These are phyloP conservation scores for Candolleomyces aberdarensis DNA, from an alignment of 768 basidiomycete species.

Conservation along the genomic window DNA sequence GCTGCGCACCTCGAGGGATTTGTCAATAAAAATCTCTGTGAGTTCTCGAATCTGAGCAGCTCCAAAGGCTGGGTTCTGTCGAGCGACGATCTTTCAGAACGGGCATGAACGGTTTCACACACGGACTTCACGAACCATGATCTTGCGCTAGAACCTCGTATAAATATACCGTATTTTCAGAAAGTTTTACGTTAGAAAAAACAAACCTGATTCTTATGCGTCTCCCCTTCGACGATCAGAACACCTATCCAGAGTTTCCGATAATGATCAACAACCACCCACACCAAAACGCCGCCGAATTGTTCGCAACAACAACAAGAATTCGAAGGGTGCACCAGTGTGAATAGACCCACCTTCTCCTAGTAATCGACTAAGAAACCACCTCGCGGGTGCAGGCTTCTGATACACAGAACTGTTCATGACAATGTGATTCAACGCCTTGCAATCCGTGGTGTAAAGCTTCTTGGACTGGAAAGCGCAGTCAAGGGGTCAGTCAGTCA, in stretches of 20 bases:
- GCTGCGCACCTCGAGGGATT: background rate
- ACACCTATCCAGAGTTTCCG: constrained; percentile 34
- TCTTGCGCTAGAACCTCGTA: constrained; percentile 29
- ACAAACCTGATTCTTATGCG: constrained; percentile 40
- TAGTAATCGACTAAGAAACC: constrained; percentile 36
- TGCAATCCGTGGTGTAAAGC: constrained; percentile 55
- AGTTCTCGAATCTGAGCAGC: constrained; percentile 52
- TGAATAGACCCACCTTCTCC: constrained; percentile 29
- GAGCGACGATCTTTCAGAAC: background rate
- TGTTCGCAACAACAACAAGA: background rate
- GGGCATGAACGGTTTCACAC: background rate
- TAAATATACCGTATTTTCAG: background rate
- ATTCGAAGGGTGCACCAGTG: background rate
- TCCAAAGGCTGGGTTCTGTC: constrained; percentile 63
- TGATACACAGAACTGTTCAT: constrained; percentile 48
- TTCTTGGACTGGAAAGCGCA: constrained; percentile 22
- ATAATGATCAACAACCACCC: background rate
- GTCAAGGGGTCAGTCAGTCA: too few relatives aligned
- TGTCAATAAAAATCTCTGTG: constrained; percentile 29
- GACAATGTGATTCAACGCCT: constrained; percentile 61
- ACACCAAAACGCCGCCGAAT: background rate
- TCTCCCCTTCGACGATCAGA: constrained; percentile 42
- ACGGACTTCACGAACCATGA: constrained; percentile 28
- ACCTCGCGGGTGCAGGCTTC: constrained; percentile 43
- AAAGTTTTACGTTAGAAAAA: background rate